These are phyloP conservation scores for Microbotryum silenes-acaulis DNA, from an alignment of 1,284 basidiomycete genomes.

Conservation along the genomic window DNA sequence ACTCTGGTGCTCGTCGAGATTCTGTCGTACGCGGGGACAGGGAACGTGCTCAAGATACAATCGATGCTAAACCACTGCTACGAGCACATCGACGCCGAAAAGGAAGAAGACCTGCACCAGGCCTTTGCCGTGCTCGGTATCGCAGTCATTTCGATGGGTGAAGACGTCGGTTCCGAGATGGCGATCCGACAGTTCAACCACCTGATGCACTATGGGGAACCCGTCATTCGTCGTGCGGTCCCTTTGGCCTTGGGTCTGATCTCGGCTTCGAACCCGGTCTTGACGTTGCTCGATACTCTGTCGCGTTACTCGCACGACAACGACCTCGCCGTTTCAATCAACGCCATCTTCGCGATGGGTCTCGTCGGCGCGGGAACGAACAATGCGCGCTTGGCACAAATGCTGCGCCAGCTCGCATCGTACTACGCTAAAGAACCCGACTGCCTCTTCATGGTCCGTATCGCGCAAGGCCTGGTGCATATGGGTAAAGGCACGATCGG, in stretches of 20 bases:
- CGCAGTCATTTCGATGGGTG: constrained; percentile 93
- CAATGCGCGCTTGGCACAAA: constrained; percentile 93
- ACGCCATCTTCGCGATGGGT: constrained; percentile 98
- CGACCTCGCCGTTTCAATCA: constrained; percentile 89
- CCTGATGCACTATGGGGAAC: constrained; percentile 98
- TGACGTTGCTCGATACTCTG: constrained; percentile 92
- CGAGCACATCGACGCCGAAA: constrained; percentile 65
- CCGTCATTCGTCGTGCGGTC: constrained; percentile 83
- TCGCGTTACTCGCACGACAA: constrained; percentile 99
- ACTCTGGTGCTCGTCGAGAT: constrained; percentile 89
- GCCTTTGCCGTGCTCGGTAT: constrained; percentile 91
- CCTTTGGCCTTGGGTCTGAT: constrained; percentile 92
- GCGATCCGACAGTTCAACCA: constrained; percentile 89
- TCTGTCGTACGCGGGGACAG: constrained; percentile 90
- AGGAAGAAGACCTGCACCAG: constrained; percentile 76
- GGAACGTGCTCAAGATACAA: constrained; percentile 92
- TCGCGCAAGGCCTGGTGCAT: constrained; percentile 83
- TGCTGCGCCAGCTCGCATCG: constrained; percentile 89
- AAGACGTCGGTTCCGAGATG: constrained; percentile 98
- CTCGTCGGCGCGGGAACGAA: constrained; percentile 96
- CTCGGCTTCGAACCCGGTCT: constrained; percentile 89
- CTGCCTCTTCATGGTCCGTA: constrained; percentile 91
- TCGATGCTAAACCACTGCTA: constrained; percentile 87
- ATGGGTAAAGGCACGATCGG: constrained; percentile 99
- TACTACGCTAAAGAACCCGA: constrained; percentile 98